These are phyloP conservation scores for Apiotrichum porosum DNA, from an alignment of 1,284 basidiomycete genomes.

Conservation along the genomic window DNA sequence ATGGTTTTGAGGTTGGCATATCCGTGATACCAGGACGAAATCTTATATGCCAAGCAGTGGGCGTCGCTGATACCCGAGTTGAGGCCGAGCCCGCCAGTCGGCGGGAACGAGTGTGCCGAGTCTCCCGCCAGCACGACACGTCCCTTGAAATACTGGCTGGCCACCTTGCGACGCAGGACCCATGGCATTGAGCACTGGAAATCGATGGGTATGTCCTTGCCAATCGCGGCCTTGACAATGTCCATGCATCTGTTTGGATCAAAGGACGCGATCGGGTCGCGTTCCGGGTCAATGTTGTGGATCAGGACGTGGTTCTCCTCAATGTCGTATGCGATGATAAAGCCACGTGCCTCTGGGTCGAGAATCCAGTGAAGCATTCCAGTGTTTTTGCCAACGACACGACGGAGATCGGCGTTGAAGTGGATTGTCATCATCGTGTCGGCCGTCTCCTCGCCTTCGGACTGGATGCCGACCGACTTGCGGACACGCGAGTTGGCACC, in stretches of 20 bases:
- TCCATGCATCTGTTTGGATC: slow-evolving; percentile 21
- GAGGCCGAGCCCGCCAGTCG: slow-evolving; percentile 25
- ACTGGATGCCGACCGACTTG: slow-evolving; percentile 15
- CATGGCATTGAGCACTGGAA: slow-evolving; percentile 24
- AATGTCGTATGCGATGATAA: slow-evolving; percentile 28
- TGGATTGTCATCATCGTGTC: slow-evolving; percentile 27
- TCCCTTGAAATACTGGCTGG: slow-evolving; percentile 19
- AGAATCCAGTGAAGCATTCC: slow-evolving; percentile 31
- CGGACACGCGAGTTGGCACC: slow-evolving; percentile 26
- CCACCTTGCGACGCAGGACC: slow-evolving; percentile 25
- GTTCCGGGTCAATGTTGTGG: slow-evolving; percentile 22
- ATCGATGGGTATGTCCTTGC: slow-evolving; percentile 19
- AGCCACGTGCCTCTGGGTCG: slow-evolving; percentile 23
- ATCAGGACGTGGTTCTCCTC: slow-evolving; percentile 26
- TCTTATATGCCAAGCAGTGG: slow-evolving; percentile 25
- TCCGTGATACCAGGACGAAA: slow-evolving; percentile 15
- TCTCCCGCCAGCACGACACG: slow-evolving; percentile 22
- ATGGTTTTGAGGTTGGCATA: slow-evolving; percentile 10
- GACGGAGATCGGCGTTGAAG: slow-evolving; percentile 23
- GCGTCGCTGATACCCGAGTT: slow-evolving; percentile 28
- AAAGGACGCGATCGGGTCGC: slow-evolving; percentile 18
- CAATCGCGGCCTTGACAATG: slow-evolving; percentile 23
- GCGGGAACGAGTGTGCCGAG: slow-evolving; percentile 25
- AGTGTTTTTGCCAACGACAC: slow-evolving; percentile 19
- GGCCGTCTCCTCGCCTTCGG: slow-evolving; percentile 25